These are phyloP conservation scores for Yamadazyma friedrichii DNA, from an alignment of 1,139 yeast genomes.

Conservation along the genomic window DNA sequence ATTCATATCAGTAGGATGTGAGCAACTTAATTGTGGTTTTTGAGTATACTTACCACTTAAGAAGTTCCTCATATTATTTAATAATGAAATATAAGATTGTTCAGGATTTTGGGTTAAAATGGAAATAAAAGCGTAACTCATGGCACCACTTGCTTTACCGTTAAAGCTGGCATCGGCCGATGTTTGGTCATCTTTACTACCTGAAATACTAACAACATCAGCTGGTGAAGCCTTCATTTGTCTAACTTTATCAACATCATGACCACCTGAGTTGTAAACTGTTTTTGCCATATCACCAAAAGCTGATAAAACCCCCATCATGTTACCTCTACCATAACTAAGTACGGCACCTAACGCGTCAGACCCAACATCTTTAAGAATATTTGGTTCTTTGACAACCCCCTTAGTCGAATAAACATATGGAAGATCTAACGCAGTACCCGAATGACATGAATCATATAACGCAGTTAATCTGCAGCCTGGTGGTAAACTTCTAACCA, in stretches of 20 bases:
- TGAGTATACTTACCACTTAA: constrained; percentile 74
- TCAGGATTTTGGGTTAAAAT: constrained; percentile 66
- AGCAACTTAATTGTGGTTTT: constrained; percentile 82
- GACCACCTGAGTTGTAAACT: constrained; percentile 26
- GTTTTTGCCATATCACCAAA: constrained; percentile 50
- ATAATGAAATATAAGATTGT: constrained; percentile 73
- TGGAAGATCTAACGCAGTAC: constrained; percentile 87
- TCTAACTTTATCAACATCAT: constrained; percentile 30
- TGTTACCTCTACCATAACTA: constrained; percentile 73
- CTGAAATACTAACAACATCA: constrained; percentile 82
- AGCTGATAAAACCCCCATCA: constrained; percentile 48
- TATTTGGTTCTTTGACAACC: constrained; percentile 82
- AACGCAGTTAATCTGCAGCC: constrained; percentile 88
- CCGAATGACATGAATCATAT: constrained; percentile 93
- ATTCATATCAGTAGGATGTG: constrained; percentile 84
- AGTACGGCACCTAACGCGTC: constrained; percentile 71
- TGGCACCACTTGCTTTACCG: constrained; percentile 86
- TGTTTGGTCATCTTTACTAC: constrained; percentile 85
- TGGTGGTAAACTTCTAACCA: constrained; percentile 74
- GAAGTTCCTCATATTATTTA: constrained; percentile 76
- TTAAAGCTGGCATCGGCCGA: constrained; percentile 80
- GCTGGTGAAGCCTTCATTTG: constrained; percentile 78
- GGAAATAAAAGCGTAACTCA: constrained; percentile 85
- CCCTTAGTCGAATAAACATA: constrained; percentile 90
- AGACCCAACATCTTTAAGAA: constrained; percentile 79